These are phyloP conservation scores for Blastomyces silverae DNA, from an alignment of 2,329 filamentous ascomycete genomes.

Conservation along the genomic window DNA sequence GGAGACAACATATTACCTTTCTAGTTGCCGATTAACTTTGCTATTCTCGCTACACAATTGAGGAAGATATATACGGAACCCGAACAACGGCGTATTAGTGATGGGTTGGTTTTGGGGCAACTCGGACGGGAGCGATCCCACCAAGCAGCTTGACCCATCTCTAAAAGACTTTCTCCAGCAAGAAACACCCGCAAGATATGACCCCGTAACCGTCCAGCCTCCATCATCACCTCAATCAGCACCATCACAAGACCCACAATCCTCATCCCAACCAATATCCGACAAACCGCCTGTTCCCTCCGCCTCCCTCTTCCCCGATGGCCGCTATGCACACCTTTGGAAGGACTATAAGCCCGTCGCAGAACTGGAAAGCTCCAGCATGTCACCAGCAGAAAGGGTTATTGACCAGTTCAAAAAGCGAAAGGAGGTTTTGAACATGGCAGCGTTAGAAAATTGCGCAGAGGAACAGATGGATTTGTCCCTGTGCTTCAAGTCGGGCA, in stretches of 20 bases:
- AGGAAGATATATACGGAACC: background rate
- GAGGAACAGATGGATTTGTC: constrained; percentile 77
- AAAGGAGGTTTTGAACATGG: constrained; percentile 66
- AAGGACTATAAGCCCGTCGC: constrained; percentile 73
- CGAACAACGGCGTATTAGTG: constrained; percentile 9
- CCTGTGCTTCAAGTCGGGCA: constrained; percentile 71
- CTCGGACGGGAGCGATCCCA: constrained; percentile 50
- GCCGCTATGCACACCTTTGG: constrained; percentile 81
- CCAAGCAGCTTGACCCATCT: constrained; percentile 70
- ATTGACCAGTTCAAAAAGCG: constrained; percentile 79
- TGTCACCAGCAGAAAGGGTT: constrained; percentile 74
- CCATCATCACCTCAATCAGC: constrained; percentile 23
- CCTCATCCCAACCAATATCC: constrained; percentile 18
- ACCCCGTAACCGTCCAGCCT: constrained; percentile 29
- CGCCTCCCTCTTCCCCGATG: constrained; percentile 60
- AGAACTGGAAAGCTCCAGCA: constrained; percentile 63
- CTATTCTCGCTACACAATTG: constrained; percentile 10
- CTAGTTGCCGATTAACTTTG: background rate
- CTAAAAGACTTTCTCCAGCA: constrained; percentile 77
- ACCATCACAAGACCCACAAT: constrained; percentile 14
- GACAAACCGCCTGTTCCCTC: constrained; percentile 33
- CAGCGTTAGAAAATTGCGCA: constrained; percentile 89
- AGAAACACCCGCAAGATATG: constrained; percentile 69
- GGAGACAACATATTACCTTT: background rate
- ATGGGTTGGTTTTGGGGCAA: constrained; percentile 61